Evolutionary conservation across 129 eudicot genomes (phyloP).

Genomic region (Solidago caesia): DNA sequence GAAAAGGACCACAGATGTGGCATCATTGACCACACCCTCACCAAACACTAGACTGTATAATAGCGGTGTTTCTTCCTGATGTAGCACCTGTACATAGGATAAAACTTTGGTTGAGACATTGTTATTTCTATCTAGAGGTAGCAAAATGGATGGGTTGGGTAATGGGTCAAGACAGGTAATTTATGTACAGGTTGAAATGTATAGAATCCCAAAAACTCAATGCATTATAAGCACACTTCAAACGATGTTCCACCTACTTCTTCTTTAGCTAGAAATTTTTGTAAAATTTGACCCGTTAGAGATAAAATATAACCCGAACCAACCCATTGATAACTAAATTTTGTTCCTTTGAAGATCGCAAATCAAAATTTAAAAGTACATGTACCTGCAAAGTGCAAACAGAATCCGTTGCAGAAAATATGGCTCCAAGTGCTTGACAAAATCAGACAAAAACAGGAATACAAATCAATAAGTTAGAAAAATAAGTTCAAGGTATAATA

Average conservation of each 20-base stretch:
- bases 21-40: conserved; percentile 95
- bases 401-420: conserved; percentile 93
- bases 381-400: conserved; percentile 89
- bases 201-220: not conserved
- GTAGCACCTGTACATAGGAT: conserved; percentile 55
- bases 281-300: not conserved
- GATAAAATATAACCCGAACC: not conserved
- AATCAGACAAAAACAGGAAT: not conserved
- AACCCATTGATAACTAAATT: too few relatives aligned
- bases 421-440: conserved; percentile 82
- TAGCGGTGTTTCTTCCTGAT: conserved; percentile 76
- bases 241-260: not conserved
- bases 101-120: conserved; percentile 1
- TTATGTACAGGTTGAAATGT: not conserved
- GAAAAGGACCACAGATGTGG: conserved; percentile 82
- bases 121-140: not conserved
- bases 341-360: conserved; percentile 6
- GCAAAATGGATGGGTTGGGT: not conserved
- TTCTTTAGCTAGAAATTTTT: not conserved
- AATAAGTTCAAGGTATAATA: not conserved
- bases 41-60: conserved; percentile 85
- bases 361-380: conserved; percentile 3
- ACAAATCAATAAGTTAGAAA: not conserved
- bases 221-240: not conserved
- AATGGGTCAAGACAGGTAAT: not conserved